phyloP scores from a whole-genome alignment of 2,329 filamentous ascomycete species.

The Penicillium sp. region DNA sequence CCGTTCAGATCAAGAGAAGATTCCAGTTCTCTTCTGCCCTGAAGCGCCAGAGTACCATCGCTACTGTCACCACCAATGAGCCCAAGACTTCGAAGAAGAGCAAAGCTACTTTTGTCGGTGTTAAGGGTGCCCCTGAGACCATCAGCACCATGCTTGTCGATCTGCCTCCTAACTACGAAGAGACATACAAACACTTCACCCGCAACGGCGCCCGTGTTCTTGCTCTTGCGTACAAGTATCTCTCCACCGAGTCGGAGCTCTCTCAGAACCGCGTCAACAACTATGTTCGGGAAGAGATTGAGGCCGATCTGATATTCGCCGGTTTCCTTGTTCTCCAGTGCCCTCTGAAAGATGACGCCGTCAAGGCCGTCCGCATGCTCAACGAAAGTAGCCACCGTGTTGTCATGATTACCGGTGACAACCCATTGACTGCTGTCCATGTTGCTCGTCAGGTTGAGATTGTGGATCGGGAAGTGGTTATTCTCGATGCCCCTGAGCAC shows the following conservation, averaged over 20 bases:
- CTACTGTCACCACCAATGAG: constrained; percentile 70
- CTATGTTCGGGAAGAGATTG: constrained; percentile 86
- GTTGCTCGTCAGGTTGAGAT: constrained; percentile 96
- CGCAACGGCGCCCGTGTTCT: constrained; percentile 91
- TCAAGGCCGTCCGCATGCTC: constrained; percentile 89
- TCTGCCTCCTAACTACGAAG: constrained; percentile 83
- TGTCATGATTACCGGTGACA: constrained; percentile 99
- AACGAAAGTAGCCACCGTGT: constrained; percentile 98
- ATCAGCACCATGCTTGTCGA: constrained; percentile 87
- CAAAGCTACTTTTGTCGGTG: constrained; percentile 83
- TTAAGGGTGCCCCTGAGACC: constrained; percentile 96
- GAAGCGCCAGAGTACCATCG: constrained; percentile 92
- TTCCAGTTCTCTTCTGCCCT: constrained; percentile 98
- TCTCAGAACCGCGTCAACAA: constrained; percentile 84
- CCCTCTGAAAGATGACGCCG: constrained; percentile 92
- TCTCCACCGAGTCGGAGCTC: constrained; percentile 75
- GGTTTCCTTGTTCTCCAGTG: constrained; percentile 95
- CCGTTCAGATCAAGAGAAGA: constrained; percentile 88
- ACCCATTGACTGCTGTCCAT: constrained; percentile 91
- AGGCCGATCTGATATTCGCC: constrained; percentile 78
- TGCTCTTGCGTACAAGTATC: constrained; percentile 87
- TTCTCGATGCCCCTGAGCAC: constrained; percentile 90
- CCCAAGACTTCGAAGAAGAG: constrained; percentile 68
- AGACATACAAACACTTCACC: constrained; percentile 98
- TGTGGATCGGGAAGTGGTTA: constrained; percentile 89